These are phyloP conservation scores for Aspergillus haitiensis DNA, from an alignment of 495 filamentous ascomycete genomes.

Conservation along the genomic window DNA sequence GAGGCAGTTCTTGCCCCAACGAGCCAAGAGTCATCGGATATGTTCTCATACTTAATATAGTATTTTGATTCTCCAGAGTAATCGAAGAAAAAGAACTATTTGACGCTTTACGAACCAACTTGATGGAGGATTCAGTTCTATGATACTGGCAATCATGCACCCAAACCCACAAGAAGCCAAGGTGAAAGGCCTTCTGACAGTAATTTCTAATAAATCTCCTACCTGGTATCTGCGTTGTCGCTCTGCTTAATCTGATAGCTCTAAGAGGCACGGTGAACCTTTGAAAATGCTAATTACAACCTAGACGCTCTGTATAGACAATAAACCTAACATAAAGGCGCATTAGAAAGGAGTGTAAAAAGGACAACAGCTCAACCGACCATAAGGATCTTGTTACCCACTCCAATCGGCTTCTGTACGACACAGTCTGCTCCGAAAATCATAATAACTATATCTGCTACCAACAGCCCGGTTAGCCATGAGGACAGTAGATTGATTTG, in stretches of 20 bases:
- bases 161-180: not conserved
- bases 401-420: constrained; percentile 13
- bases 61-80: not conserved
- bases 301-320: constrained; percentile 1
- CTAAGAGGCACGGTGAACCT: not conserved
- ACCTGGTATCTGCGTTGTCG: not conserved
- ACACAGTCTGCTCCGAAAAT: constrained; percentile 8
- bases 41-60: no score
- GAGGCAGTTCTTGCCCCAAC: no score
- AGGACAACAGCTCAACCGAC: constrained; percentile 2
- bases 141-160: not conserved
- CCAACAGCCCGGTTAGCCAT: constrained; percentile 21
- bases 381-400: constrained; percentile 12
- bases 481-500: constrained; percentile 7
- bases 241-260: not conserved
- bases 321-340: constrained; percentile 16
- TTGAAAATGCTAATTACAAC: constrained; percentile 1
- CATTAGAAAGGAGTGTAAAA: constrained; percentile 13
- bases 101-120: no score
- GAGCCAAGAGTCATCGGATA: no score
- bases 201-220: not conserved
- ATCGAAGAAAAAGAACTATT: not conserved
- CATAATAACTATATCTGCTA: constrained; percentile 20
- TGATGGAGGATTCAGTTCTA: not conserved
- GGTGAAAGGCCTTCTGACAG: no score